Conservation (phyloP, 148 eudicot species). For the Silene uniflora region DNA sequence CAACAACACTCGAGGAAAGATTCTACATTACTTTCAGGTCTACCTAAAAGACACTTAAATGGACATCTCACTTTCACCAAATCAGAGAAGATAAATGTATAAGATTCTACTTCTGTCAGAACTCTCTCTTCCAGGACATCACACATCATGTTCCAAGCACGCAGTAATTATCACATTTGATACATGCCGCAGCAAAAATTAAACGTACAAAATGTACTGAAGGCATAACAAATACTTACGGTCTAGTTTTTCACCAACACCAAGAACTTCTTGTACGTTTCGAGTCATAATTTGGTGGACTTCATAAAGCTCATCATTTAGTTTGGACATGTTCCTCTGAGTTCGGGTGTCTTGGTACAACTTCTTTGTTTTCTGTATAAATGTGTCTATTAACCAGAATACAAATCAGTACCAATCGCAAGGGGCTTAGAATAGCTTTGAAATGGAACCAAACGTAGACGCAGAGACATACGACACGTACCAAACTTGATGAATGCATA, state of each 20-base stretch:
- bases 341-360: constrained; percentile 90
- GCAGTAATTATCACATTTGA: neutral
- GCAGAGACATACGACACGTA: constrained; percentile 21
- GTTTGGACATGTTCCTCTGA: constrained; percentile 81
- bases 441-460: constrained; percentile 4
- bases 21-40: neutral
- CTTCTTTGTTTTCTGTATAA: constrained; percentile 92
- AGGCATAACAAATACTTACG: constrained; percentile 54
- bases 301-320: constrained; percentile 97
- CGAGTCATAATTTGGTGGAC: constrained; percentile 99
- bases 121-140: too few relatives aligned
- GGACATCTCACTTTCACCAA: too few relatives aligned
- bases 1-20: neutral
- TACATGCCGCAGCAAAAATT: neutral
- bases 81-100: neutral
- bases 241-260: constrained; percentile 98
- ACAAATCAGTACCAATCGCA: constrained; percentile 3
- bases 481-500: constrained; percentile 98
- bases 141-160: neutral
- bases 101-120: neutral
- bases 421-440: neutral
- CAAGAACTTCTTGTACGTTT: constrained; percentile 97
- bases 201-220: neutral
- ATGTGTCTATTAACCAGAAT: constrained; percentile 52
- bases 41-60: neutral